phyloP scores from a whole-genome alignment of 2,329 filamentous ascomycete genomes.

The Aspergillus sp. region DNA sequence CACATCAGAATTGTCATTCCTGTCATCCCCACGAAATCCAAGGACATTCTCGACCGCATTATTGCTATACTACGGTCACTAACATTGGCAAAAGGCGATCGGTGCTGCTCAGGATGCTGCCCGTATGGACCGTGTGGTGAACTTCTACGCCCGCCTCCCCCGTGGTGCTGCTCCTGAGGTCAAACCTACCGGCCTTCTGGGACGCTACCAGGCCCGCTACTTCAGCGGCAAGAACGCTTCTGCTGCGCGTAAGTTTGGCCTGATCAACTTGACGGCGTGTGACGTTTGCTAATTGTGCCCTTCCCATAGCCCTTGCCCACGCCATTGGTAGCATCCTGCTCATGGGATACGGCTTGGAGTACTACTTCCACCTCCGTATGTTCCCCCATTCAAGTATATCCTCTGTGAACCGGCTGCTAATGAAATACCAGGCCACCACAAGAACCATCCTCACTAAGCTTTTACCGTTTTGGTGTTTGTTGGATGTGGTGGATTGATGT shows the following conservation, averaged over 20 bases:
- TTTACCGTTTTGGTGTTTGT: slow-evolving; percentile 8
- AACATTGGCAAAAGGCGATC: slow-evolving; percentile 60
- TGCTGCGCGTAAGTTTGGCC: slow-evolving; percentile 64
- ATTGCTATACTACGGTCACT: slow-evolving; percentile 17
- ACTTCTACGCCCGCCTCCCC: slow-evolving; percentile 98
- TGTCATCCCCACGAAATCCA: background rate
- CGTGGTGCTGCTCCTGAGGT: slow-evolving; percentile 79
- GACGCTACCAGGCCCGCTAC: slow-evolving; percentile 77
- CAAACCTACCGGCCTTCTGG: slow-evolving; percentile 73
- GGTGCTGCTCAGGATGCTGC: slow-evolving; percentile 90
- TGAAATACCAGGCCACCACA: slow-evolving; percentile 75
- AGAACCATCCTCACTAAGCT: slow-evolving; percentile 96
- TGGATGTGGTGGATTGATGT: slow-evolving; percentile 27
- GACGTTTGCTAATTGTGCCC: slow-evolving; percentile 1
- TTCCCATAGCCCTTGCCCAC: slow-evolving; percentile 70
- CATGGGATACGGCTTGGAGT: slow-evolving; percentile 92
- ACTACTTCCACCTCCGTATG: slow-evolving; percentile 99
- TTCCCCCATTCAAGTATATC: slow-evolving; percentile 16
- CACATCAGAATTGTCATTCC: background rate
- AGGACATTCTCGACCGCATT: background rate
- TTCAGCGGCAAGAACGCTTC: slow-evolving; percentile 84
- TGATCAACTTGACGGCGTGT: background rate
- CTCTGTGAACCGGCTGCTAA: slow-evolving; percentile 4
- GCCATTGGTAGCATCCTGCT: slow-evolving; percentile 67
- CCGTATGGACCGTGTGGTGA: slow-evolving; percentile 95